Conservation (phyloP, 208 protist genomes). For the Acanthamoeba sp. region DNA sequence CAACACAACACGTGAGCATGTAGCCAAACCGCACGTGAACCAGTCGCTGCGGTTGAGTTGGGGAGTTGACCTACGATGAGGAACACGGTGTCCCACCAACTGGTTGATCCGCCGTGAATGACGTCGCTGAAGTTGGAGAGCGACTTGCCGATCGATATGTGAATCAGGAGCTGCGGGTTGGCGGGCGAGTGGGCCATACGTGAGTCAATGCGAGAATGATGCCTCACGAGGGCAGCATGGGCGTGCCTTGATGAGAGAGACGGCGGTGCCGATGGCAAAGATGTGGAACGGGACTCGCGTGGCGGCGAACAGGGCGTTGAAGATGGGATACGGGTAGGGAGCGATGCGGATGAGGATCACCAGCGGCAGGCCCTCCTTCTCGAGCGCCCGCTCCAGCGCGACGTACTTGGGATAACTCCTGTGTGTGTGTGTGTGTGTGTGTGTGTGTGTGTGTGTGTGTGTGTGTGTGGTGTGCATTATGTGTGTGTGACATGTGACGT, state of each 20-base stretch:
- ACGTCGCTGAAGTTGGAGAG: constrained; percentile 44
- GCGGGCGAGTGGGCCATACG: background rate
- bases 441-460: no score
- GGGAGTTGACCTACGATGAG: background rate
- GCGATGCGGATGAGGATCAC: constrained; percentile 49
- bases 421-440: no score
- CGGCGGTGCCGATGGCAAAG: constrained; percentile 48
- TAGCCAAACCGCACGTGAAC: background rate
- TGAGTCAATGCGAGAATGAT: no score
- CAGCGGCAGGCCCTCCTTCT: constrained; percentile 58
- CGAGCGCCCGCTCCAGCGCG: constrained; percentile 26
- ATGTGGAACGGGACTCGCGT: constrained; percentile 41
- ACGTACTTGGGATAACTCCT: constrained; percentile 62
- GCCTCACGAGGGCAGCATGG: no score
- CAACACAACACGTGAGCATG: background rate
- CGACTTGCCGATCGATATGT: constrained; percentile 67
- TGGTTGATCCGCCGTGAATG: background rate
- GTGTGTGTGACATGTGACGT: no score
- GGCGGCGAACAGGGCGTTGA: constrained; percentile 63
- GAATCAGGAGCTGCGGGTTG: background rate
- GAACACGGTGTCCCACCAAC: constrained; percentile 8
- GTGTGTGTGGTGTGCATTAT: no score
- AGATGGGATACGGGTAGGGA: constrained; percentile 62
- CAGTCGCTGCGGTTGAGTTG: background rate
- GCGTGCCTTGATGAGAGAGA: constrained; percentile 30